These are phyloP conservation scores for Kockovaella imperatae DNA, from an alignment of 768 basidiomycete species.

Conservation along the genomic window DNA sequence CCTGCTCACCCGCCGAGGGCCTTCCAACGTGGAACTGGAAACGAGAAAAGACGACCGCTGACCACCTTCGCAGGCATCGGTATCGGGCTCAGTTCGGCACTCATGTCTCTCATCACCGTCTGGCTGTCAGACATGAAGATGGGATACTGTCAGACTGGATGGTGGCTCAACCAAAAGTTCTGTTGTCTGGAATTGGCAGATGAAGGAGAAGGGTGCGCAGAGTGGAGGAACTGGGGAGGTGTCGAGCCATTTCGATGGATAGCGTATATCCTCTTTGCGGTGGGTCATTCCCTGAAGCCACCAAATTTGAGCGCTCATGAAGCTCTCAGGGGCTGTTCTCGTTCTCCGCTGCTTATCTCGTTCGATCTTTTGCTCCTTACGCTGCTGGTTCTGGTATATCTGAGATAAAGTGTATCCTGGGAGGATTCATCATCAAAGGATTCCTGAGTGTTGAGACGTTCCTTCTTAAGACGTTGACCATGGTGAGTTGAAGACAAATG, in stretches of 20 bases:
- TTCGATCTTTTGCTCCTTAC: conserved; percentile 79
- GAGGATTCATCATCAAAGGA: conserved; percentile 94
- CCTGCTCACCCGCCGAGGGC: too few relatives aligned
- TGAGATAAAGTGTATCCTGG: conserved; percentile 96
- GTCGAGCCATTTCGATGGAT: conserved; percentile 60
- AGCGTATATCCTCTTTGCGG: conserved; percentile 81
- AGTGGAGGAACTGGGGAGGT: conserved; percentile 84
- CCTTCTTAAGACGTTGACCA: conserved; percentile 83
- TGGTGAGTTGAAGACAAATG: conserved; percentile 53
- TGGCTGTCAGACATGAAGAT: conserved; percentile 98
- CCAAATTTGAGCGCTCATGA: background rate
- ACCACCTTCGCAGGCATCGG: conserved; percentile 56
- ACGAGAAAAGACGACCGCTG: background rate
- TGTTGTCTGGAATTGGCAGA: conserved; percentile 91
- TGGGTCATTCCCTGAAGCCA: conserved; percentile 47
- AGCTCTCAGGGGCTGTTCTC: conserved; percentile 63
- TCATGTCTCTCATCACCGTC: conserved; percentile 89
- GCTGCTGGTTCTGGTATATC: conserved; percentile 97
- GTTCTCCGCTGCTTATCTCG: conserved; percentile 79
- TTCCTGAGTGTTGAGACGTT: conserved; percentile 85
- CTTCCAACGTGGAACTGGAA: background rate
- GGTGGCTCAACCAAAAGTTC: conserved; percentile 98
- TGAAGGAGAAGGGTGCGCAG: conserved; percentile 71
- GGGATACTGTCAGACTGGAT: conserved; percentile 90
- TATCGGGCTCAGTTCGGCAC: conserved; percentile 88